Evolutionary conservation across 495 filamentous ascomycete species (phyloP), one percentile per base, ranked within the genome.

Genomic region (Trichoderma virens): DNA sequence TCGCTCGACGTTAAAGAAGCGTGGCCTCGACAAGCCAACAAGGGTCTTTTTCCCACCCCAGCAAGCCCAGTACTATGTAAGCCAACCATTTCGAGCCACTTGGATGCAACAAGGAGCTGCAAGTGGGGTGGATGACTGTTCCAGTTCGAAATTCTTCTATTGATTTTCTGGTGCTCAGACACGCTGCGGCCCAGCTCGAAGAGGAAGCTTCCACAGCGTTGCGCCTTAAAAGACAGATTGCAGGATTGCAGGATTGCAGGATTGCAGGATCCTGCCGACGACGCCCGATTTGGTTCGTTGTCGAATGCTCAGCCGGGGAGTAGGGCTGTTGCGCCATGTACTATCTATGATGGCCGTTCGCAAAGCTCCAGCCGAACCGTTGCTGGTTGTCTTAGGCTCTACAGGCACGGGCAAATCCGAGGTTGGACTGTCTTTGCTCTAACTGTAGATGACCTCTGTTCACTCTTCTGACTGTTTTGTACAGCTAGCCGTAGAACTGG

Each of bases 371-470:
- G 60, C 67, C 28, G 72, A 79, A 64, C 90, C 92, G 28, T 79
- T 98, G 64, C 84, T 98, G 67, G 85, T 90, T 39, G 85, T 98
- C 56, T 82, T 97, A 39, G 94, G 94, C 39, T 90, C 95, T 39
- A 98, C 94, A 41, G 94, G 95, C 63, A 97, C 93, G 5, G 94
- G 94, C 41, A 98, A 98, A 79, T 97, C 94, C n/a, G 90, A 98
- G 81, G 94, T 97, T 76, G 65, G 74, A 71, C 34, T 63, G 32
- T 59, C 32, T 34, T n/a, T 28, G 9, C 0, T 16, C 20, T n/a
- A 38, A 59, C 14, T 61, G 30, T 54, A 60, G n/a, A 30, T 14
- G 61, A 32, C 68, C 60, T 62, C 61, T 27, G 63, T 69, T 62
- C 69, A 67, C 65, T 35, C n/a, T 62, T 62, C 54, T 23, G 11